Conservation (phyloP, 805 yeast genomes). For the Kodamaea kaohsiungensis region DNA sequence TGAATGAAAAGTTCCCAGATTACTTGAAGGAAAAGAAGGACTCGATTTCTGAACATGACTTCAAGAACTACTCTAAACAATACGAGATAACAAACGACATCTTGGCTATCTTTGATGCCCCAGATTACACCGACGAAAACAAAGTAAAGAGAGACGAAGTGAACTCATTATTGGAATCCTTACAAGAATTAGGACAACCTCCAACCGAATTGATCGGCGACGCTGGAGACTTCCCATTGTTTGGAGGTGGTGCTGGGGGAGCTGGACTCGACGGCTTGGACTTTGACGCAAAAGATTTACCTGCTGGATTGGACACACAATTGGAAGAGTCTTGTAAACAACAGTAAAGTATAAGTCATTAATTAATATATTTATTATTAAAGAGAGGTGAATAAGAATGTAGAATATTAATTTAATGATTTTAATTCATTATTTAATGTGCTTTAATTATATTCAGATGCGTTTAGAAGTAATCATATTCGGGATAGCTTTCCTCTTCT, state of each 20-base stretch:
- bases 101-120: conserved; percentile 64
- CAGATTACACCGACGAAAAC: conserved; percentile 57
- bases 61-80: conserved; percentile 59
- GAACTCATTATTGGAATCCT: conserved; percentile 59
- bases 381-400: background rate
- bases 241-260: conserved; percentile 31
- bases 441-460: no score
- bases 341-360: conserved; percentile 8
- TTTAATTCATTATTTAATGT: no score
- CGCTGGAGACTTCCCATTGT: conserved; percentile 46
- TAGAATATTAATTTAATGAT: no score
- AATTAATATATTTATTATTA: background rate
- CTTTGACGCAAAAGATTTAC: conserved; percentile 53
- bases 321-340: conserved; percentile 61
- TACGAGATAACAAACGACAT: conserved; percentile 60
- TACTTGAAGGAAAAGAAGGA: conserved; percentile 63
- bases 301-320: conserved; percentile 51
- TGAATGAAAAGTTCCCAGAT: conserved; percentile 67
- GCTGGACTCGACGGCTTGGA: conserved; percentile 39
- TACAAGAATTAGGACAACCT: conserved; percentile 77
- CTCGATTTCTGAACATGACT: conserved; percentile 46
- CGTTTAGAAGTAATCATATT: no score
- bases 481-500: no score
- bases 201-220: conserved; percentile 74
- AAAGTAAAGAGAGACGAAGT: conserved; percentile 49